These are phyloP conservation scores for Cladochytrium replicatum DNA, from an alignment of 192 early-diverging fungal species.

Conservation along the genomic window DNA sequence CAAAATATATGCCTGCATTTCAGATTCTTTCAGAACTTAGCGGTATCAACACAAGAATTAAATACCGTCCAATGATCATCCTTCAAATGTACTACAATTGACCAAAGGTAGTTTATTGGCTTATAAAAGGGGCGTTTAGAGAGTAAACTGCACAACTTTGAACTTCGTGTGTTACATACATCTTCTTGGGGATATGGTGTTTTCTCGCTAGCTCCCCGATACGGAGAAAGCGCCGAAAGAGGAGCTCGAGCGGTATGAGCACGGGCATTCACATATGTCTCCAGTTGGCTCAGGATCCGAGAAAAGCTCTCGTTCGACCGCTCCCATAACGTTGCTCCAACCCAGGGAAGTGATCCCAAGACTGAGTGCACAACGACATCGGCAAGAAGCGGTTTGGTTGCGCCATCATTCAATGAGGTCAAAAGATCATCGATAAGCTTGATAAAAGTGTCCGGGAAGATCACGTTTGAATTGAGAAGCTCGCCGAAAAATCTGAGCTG, in stretches of 20 bases:
- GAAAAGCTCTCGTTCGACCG: too few relatives aligned
- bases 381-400: slow-evolving; percentile 39
- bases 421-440: slow-evolving; percentile 57
- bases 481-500: slow-evolving; percentile 67
- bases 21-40: slow-evolving; percentile 5
- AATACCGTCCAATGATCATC: too few relatives aligned
- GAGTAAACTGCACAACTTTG: too few relatives aligned
- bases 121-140: too few relatives aligned
- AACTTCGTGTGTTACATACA: slow-evolving; percentile 3
- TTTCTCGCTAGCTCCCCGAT: slow-evolving; percentile 19
- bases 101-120: too few relatives aligned
- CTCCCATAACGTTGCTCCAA: too few relatives aligned
- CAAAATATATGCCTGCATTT: slow-evolving; percentile 25
- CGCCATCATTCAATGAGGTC: slow-evolving; percentile 21
- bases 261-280: slow-evolving; percentile 22
- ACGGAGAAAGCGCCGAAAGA: slow-evolving; percentile 20
- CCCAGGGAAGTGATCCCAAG: slow-evolving; percentile 73
- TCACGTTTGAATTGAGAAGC: slow-evolving; percentile 66
- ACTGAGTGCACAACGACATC: slow-evolving; percentile 69
- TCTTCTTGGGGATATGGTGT: slow-evolving; percentile 29
- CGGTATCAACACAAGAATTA: too few relatives aligned
- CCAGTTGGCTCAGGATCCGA: slow-evolving; percentile 15
- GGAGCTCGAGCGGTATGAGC: slow-evolving; percentile 11
- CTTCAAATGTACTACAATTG: too few relatives aligned
- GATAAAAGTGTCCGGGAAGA: slow-evolving; percentile 54